Evolutionary conservation across 768 basidiomycete species (phyloP), one percentile per base, ranked within the genome.

Genomic region (Fibroporia radiculosa): DNA sequence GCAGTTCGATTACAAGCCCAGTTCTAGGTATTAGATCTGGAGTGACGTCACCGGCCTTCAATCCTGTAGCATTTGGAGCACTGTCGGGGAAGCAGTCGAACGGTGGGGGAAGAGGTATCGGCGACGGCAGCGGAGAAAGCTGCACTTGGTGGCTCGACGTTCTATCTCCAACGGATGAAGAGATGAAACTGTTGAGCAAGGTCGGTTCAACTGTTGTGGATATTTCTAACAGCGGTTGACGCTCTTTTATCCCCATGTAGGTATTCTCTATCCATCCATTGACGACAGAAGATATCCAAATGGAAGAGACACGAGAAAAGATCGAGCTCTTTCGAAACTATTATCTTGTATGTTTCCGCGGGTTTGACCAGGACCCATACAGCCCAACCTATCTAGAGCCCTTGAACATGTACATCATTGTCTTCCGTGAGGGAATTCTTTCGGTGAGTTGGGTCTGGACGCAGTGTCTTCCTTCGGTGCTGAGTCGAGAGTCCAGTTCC

Each of bases 251-350:
- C 32, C 26, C 14, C 2, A 14, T 33, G 22, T 49, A 96, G 93
- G 93, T 95, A 8, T 99, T 98, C 65, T 78, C 77, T 16, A 96
- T 99, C 57, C 96, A 99, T 67, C 96, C 96, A 3, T 74, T 99
- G 52, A 99, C 96, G 4, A 95, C 95, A 16, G 96, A 99, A 71
- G 96, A 99, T 71, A 98, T 99, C 60, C 83, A 89, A 58, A 96
- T 98, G 85, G 96, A 99, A 65, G 96, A 99, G 70, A 88, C 93
- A 31, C 91, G 96, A 58, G 96, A 99, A 70, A 99, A 99, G 73
- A 99, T 99, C 56, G 96, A 99, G 63, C 78, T 99, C 16, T 99
- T 98, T 76, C 77, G 93, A 44, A 95, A 95, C 62, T 99, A 99
- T 63, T 98, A 97, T 62, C 80, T 99, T 42, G 96, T 98, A 49